A percentile compares a stretch with the other conserved stretches of the same genome.
Evolutionary conservation across 495 filamentous ascomycete genomes (phyloP).

Genomic region (Hyaloscypha hepaticicola): DNA sequence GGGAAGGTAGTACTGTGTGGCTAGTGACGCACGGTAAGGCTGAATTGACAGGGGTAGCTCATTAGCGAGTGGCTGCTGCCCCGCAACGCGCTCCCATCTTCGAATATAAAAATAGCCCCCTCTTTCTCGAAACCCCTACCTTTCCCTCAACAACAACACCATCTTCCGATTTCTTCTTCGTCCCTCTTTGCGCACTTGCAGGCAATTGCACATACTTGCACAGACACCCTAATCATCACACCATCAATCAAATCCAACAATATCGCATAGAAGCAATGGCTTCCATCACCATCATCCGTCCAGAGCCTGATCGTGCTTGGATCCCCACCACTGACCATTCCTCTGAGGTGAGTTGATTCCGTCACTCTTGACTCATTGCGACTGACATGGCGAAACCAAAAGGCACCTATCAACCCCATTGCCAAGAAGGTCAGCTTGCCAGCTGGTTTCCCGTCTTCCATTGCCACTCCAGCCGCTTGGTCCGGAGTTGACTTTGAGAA

Average conservation of each 20-base stretch:
- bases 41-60: background rate
- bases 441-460: constrained; percentile 3
- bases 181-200: background rate
- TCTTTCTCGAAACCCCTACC: background rate
- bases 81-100: background rate
- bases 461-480: constrained; percentile 14
- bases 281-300: background rate
- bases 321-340: constrained; percentile 2
- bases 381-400: background rate
- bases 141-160: background rate
- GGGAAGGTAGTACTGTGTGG: background rate
- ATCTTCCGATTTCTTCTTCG: background rate
- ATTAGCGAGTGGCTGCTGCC: background rate
- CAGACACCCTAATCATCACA: background rate
- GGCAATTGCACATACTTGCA: no score
- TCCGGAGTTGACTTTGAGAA: constrained; percentile 11
- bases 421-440: no score
- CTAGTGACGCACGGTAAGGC: background rate
- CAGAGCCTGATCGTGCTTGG: constrained; percentile 10
- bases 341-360: constrained; percentile 4
- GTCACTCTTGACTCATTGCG: background rate
- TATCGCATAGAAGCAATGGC: background rate
- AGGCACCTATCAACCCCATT: background rate
- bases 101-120: background rate
- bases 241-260: background rate